Percentiles rank a stretch among this genome's conserved stretches.
These are phyloP conservation scores for Aureobasidium sp. DNA, from an alignment of 2,329 filamentous ascomycete species.

Conservation along the genomic window DNA sequence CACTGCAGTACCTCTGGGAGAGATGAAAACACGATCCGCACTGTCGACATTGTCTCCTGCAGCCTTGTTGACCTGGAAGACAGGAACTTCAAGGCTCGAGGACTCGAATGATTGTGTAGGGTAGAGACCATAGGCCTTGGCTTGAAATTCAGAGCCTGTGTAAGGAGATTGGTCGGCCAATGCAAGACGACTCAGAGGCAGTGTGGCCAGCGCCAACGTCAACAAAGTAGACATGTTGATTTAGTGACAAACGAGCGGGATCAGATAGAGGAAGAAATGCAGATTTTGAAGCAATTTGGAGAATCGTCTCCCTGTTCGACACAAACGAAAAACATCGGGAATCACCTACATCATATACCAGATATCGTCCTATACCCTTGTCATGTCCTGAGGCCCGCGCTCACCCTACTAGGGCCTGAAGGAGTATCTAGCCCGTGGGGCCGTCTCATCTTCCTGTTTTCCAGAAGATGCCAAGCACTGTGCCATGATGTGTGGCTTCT, in stretches of 20 bases:
- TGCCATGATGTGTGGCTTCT: constrained; percentile 11
- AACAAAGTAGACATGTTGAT: constrained; percentile 1
- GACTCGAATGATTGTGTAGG: constrained; percentile 31
- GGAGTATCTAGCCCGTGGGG: constrained; percentile 1
- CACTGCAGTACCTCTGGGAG: constrained; percentile 15
- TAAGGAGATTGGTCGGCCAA: constrained; percentile 12
- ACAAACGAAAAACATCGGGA: neutral
- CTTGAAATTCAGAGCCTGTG: constrained; percentile 26
- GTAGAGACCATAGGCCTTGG: constrained; percentile 31
- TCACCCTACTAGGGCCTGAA: neutral
- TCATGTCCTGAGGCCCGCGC: constrained; percentile 9
- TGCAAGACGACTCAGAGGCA: neutral
- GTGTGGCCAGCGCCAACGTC: neutral
- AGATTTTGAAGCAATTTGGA: neutral
- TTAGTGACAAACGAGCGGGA: neutral
- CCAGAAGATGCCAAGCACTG: constrained; percentile 7
- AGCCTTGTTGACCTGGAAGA: constrained; percentile 15
- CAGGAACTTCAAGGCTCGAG: constrained; percentile 29
- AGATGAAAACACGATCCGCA: constrained; percentile 13
- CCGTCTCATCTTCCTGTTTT: constrained; percentile 10
- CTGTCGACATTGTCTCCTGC: neutral
- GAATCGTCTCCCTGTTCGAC: neutral
- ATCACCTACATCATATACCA: constrained; percentile 10
- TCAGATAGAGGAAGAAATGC: neutral
- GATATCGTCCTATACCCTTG: neutral